These are phyloP conservation scores for Aureobasidium sp. DNA, from an alignment of 2,329 filamentous ascomycete genomes.

Conservation along the genomic window DNA sequence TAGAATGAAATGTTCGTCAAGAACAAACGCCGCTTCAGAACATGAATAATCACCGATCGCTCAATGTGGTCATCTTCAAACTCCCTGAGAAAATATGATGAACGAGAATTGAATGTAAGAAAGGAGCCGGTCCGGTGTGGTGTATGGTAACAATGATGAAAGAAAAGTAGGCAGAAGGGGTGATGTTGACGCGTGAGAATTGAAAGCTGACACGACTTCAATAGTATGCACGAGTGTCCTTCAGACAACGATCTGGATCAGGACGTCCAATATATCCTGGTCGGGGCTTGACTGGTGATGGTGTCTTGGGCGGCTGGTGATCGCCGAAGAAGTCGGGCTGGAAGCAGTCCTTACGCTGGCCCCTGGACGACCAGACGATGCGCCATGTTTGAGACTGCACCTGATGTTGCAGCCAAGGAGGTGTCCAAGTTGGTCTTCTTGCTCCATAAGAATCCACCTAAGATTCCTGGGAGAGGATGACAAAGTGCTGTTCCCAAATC, in stretches of 20 bases:
- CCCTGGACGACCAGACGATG: neutral
- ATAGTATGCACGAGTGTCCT: neutral
- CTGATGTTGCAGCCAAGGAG: neutral
- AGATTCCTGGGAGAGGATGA: constrained; percentile 19
- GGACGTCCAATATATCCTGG: constrained; percentile 5
- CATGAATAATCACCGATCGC: neutral
- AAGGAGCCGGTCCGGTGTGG: constrained; percentile 2
- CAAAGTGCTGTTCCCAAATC: constrained; percentile 99
- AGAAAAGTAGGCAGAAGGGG: neutral
- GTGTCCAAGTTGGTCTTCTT: neutral
- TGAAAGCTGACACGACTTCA: neutral
- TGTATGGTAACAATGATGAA: constrained; percentile 7
- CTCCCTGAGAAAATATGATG: neutral
- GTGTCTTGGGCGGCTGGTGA: neutral
- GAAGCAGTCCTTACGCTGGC: neutral
- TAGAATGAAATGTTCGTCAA: constrained; percentile 2
- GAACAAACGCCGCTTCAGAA: constrained; percentile 1
- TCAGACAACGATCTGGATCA: neutral
- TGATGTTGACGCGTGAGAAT: neutral
- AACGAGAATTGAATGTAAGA: neutral
- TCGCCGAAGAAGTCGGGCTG: neutral
- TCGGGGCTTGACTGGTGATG: neutral
- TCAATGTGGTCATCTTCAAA: neutral
- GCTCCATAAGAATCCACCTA: constrained; percentile 3
- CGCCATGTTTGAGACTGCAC: neutral